Evolutionary conservation across 257 asterid species (phyloP).

Genomic region (Paraleonurus japonicus): DNA sequence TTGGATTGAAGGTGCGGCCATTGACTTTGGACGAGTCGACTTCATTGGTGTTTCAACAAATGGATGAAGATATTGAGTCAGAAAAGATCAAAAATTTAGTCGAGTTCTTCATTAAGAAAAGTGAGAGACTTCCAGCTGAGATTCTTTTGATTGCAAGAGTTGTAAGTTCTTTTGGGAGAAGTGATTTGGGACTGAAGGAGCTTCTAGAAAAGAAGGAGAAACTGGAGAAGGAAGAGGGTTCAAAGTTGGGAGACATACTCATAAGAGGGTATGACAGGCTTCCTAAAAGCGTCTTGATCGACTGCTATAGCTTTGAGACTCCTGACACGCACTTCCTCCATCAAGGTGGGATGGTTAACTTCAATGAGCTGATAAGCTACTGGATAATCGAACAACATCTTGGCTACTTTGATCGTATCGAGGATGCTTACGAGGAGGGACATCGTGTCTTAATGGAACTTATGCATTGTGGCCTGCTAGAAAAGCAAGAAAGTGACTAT

Average conservation of each 20-base stretch:
- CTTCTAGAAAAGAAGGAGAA: not conserved
- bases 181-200: conserved; percentile 11
- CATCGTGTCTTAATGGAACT: conserved; percentile 42
- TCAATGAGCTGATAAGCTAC: conserved; percentile 40
- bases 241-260: not conserved
- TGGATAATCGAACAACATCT: conserved; percentile 53
- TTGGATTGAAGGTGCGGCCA: conserved; percentile 18
- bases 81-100: not conserved
- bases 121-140: conserved; percentile 23
- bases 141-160: conserved; percentile 28
- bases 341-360: conserved; percentile 27
- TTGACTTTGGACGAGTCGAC: conserved; percentile 16
- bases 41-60: not conserved
- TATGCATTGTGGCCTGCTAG: conserved; percentile 34
- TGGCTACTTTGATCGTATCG: conserved; percentile 28
- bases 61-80: not conserved
- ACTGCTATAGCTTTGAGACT: conserved; percentile 26
- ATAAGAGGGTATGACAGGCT: conserved; percentile 7
- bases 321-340: conserved; percentile 29
- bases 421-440: conserved; percentile 28
- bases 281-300: conserved; percentile 29
- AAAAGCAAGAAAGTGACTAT: conserved; percentile 29
- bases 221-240: not conserved
- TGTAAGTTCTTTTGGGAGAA: conserved; percentile 1
- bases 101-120: conserved; percentile 17